A percentile compares a stretch with the other conserved stretches of the same genome.
Evolutionary conservation across 352 stramenopile genomes (phyloP).

Genomic region (Phytophthora melonis): DNA sequence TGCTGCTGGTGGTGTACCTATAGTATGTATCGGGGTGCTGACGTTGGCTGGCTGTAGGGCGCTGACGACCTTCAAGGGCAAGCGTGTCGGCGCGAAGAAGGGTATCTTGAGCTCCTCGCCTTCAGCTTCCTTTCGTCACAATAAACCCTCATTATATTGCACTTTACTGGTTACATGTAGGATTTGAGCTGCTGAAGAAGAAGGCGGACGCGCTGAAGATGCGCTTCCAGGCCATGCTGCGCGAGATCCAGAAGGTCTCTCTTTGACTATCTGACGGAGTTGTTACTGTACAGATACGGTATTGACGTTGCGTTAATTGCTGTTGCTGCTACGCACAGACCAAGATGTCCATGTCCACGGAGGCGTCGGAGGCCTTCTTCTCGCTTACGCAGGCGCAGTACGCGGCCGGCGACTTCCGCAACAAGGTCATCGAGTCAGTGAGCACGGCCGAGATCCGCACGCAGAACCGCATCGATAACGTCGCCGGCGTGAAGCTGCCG

Average conservation of each 20-base stretch:
- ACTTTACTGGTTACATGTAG: conserved; percentile 31
- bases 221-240: conserved; percentile 90
- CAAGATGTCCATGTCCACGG: conserved; percentile 86
- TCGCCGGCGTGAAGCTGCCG: conserved; percentile 98
- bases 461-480: conserved; percentile 98
- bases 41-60: conserved; percentile 54
- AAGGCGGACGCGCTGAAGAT: conserved; percentile 99
- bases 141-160: conserved; percentile 1
- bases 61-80: conserved; percentile 87
- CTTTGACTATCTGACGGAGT: background rate
- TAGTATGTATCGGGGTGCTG: background rate
- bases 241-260: conserved; percentile 86
- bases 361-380: conserved; percentile 97
- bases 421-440: conserved; percentile 97
- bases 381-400: conserved; percentile 99
- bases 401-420: conserved; percentile 97
- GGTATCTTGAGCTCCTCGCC: conserved; percentile 40
- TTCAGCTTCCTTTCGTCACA: background rate
- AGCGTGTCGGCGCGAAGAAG: conserved; percentile 88
- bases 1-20: background rate
- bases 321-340: conserved; percentile 50
- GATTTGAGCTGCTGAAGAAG: conserved; percentile 94
- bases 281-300: no score
- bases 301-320: background rate
- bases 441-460: conserved; percentile 96